Conservation (phyloP, 2,329 filamentous ascomycete genomes). For the Exutisphaerella laricina region DNA sequence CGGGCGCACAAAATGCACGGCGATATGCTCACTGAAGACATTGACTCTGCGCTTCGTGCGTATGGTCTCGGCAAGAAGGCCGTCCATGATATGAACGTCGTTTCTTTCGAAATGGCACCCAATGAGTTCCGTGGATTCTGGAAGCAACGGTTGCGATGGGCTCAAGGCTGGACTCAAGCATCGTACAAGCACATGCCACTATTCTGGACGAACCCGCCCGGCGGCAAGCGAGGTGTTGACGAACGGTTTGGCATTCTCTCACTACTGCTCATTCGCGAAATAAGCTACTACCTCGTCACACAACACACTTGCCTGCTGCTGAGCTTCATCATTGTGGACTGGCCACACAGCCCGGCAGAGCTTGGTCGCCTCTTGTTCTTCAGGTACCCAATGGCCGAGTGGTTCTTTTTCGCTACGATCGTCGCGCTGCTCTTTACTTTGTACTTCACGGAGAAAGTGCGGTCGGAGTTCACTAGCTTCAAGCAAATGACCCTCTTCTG, state of each 20-base stretch:
- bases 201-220: slow-evolving; percentile 38
- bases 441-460: slow-evolving; percentile 43
- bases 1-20: slow-evolving; percentile 46
- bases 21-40: slow-evolving; percentile 48
- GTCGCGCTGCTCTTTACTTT: slow-evolving; percentile 42
- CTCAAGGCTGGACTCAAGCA: slow-evolving; percentile 49
- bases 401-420: slow-evolving; percentile 38
- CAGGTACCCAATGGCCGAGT: slow-evolving; percentile 44
- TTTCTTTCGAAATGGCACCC: slow-evolving; percentile 46
- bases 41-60: slow-evolving; percentile 45
- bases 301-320: slow-evolving; percentile 45
- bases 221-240: slow-evolving; percentile 35
- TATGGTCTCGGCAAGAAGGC: slow-evolving; percentile 41
- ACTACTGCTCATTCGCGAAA: slow-evolving; percentile 43
- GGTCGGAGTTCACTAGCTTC: slow-evolving; percentile 42
- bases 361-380: slow-evolving; percentile 44
- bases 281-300: slow-evolving; percentile 46
- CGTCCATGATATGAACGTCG: slow-evolving; percentile 46
- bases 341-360: slow-evolving; percentile 36
- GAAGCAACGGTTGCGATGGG: slow-evolving; percentile 49
- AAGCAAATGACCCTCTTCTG: slow-evolving; percentile 42
- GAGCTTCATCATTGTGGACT: slow-evolving; percentile 43
- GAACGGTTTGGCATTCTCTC: slow-evolving; percentile 43
- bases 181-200: slow-evolving; percentile 40
- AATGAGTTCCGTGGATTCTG: slow-evolving; percentile 42